phyloP scores from a whole-genome alignment of 129 eudicot genomes.

The Sambucus nigra region DNA sequence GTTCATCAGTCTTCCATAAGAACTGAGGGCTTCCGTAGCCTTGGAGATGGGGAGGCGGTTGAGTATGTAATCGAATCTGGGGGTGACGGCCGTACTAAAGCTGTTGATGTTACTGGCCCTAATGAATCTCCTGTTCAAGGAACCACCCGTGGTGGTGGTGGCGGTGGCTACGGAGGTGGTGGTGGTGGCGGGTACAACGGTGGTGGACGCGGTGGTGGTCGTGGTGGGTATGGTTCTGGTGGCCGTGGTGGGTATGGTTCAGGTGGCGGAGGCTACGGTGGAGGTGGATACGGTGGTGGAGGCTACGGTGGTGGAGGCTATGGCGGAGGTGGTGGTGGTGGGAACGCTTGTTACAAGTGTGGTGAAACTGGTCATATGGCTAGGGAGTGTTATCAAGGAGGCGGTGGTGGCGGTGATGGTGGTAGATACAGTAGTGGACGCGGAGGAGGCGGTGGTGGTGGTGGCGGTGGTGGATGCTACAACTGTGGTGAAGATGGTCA shows the following conservation, averaged over 20 bases:
- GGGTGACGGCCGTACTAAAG: slow-evolving; percentile 66
- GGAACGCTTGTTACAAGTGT: slow-evolving; percentile 20
- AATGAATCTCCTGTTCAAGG: no score
- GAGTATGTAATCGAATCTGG: slow-evolving; percentile 49
- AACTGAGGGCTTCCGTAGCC: no score
- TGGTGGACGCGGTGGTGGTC: slow-evolving; percentile 25
- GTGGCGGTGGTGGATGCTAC: no score
- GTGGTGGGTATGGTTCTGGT: slow-evolving; percentile 25
- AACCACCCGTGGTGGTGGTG: slow-evolving; percentile 39
- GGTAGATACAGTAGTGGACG: slow-evolving; percentile 23
- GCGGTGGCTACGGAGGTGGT: slow-evolving; percentile 22
- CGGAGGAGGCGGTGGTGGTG: slow-evolving; percentile 33
- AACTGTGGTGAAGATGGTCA: no score
- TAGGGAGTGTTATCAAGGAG: slow-evolving; percentile 12
- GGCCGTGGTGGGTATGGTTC: slow-evolving; percentile 22
- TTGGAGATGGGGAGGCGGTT: slow-evolving; percentile 63
- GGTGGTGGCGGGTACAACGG: slow-evolving; percentile 24
- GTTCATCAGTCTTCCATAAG: slow-evolving; percentile 67
- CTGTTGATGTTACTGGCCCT: slow-evolving; percentile 71
- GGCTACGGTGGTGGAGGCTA: slow-evolving; percentile 22
- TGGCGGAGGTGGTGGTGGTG: slow-evolving; percentile 50
- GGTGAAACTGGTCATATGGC: slow-evolving; percentile 18
- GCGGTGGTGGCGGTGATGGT: slow-evolving; percentile 32
- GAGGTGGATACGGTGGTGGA: slow-evolving; percentile 29
- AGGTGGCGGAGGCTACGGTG: slow-evolving; percentile 28